phyloP scores from a whole-genome alignment of 1,139 yeast genomes.

The Candida sojae region DNA sequence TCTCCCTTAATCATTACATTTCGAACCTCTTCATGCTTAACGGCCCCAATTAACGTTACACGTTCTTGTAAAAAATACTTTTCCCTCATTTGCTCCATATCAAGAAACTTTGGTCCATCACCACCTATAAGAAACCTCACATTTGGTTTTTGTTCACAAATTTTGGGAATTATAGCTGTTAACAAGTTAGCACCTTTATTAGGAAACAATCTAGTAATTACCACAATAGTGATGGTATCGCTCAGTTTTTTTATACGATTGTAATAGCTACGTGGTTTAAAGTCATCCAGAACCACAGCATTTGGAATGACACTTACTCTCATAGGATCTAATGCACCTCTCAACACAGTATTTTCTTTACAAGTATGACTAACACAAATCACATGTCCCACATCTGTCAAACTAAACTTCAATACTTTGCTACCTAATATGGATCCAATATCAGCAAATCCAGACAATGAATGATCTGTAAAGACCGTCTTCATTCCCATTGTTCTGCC shows the following conservation, averaged over 20 bases:
- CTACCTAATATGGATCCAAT: constrained; percentile 83
- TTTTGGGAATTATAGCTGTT: constrained; percentile 81
- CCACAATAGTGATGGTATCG: constrained; percentile 70
- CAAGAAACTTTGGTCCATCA: constrained; percentile 94
- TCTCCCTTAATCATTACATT: constrained; percentile 94
- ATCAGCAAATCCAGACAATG: constrained; percentile 91
- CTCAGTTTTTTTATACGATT: constrained; percentile 12
- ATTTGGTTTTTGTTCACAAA: constrained; percentile 63
- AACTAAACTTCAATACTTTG: constrained; percentile 78
- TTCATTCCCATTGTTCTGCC: constrained; percentile 90
- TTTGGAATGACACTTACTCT: constrained; percentile 91
- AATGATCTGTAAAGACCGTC: constrained; percentile 94
- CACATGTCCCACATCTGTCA: constrained; percentile 87
- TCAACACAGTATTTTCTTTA: constrained; percentile 88
- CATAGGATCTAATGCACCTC: constrained; percentile 81
- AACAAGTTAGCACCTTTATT: constrained; percentile 94
- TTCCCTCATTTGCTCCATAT: constrained; percentile 94
- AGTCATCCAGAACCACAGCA: constrained; percentile 86
- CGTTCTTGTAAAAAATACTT: constrained; percentile 82
- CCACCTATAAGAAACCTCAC: constrained; percentile 91
- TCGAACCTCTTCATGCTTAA: constrained; percentile 89
- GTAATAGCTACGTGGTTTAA: constrained; percentile 53
- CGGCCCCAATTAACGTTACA: constrained; percentile 82
- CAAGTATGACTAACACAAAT: constrained; percentile 97
- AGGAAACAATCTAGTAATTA: constrained; percentile 88